Evolutionary conservation across 805 yeast genomes (phyloP), one percentile per base, ranked within the genome.

Genomic region (Monosporozyma servazzii): DNA sequence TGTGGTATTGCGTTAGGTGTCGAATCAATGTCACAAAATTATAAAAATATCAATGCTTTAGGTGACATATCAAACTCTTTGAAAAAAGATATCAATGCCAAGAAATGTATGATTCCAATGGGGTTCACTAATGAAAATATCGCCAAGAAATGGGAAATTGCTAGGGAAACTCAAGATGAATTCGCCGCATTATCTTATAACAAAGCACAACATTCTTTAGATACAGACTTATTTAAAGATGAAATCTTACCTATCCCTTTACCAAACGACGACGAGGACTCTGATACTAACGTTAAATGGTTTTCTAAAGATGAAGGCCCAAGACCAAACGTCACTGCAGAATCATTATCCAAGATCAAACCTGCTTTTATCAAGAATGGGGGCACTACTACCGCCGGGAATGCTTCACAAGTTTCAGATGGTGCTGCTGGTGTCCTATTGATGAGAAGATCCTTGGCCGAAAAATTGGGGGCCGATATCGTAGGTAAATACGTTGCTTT

Each of bases 121-220:
- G 98, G 98, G 45, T 82, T 84, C 62, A 91, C 98, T 50, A 86
- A 88, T 65, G 98, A 91, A 73, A 91, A 91, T 68, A 86, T 91
- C 51, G 90, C 95, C 29, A 68, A 70, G 43, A 77, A 77, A 67
- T 90, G 75, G 70, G 68, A 71, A 55, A 75, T 91, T 53, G 63
- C 81, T 27, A 81, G 98, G 68, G 61, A 66, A 31, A 80, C 75
- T 55, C 98, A 90, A 71, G 99, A 91, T 68, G 83, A 73, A 53
- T 93, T 89, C 71, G 95, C 97, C 33, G 96, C 96, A 21, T 66
- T 71, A 29, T 89, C 97, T 4, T 88, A 85, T 72, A 78, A 78
- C 57, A 89, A 87, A 75, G 97, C 98, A 20, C 89, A 77, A 61
- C 66, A 65, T 50, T 95, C 98, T 3, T 78, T 86, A 53, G 69